Evolutionary conservation across 1,139 yeast genomes (phyloP), one percentile per base, ranked within the genome.

Genomic region (Trichomonascaceae sp.): DNA sequence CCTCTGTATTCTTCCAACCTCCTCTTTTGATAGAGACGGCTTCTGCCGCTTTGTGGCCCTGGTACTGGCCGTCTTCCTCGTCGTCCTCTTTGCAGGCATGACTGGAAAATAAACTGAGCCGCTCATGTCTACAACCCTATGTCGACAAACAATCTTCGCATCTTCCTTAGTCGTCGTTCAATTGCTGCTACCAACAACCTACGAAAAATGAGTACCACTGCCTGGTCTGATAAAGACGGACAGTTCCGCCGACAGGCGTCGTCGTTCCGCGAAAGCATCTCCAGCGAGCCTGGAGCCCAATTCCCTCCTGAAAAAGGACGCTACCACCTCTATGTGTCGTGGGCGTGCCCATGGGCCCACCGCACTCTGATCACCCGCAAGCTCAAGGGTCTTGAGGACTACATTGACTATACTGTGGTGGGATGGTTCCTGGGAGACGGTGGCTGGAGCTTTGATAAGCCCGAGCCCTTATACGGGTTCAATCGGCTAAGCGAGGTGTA

Each of bases 331-430:
- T 87, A 82, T 49, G 93, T 85, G 15, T 77, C 92, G 1, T 62
- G 65, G 35, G 95, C 95, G 1, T 87, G 97, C 59, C 97, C 97
- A 3, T 87, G 95, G 84, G 97, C 97, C 1, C 94, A 84, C 52
- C 70, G 97, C 42, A 74, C 92, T 0, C 63, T 87, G 44, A 76
- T 85, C 38, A 67, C 78, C 5, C 63, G 96, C 35, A 59, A 67
- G n/a, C 65, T 87, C 44, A 85, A 85, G 60, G 95, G 95, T 2
- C 65, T 89, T 43, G 60, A 70, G 5, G 66, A 69, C 15, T 51
- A 69, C 26, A 63, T 64, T 37, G 43, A 46, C 17, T 69, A 80
- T 20, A 74, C 87, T 9, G 80, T 82, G 33, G 96, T 85, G 13
- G 92, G 82, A 54, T 85, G 94, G 87, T 76, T 73, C 47, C 67